These are phyloP conservation scores for Herpotrichia juniperi DNA, from an alignment of 2,329 filamentous ascomycete species.

Conservation along the genomic window DNA sequence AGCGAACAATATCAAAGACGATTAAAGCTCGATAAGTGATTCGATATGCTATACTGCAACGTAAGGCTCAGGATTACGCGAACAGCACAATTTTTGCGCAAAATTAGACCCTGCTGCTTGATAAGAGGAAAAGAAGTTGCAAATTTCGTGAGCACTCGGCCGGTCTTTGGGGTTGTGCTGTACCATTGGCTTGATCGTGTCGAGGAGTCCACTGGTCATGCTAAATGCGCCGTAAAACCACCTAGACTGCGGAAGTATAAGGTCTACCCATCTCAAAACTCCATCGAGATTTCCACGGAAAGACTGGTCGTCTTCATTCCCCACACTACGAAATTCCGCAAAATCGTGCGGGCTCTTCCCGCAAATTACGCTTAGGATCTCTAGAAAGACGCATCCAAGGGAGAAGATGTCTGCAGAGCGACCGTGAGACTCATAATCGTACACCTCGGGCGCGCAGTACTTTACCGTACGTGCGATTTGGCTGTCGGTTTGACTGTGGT, in stretches of 20 bases:
- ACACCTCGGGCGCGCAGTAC: constrained; percentile 27
- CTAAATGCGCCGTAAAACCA: too few relatives aligned
- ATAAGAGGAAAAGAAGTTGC: not conserved
- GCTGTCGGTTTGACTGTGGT: constrained; percentile 23
- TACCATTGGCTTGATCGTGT: not conserved
- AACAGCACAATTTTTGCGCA: not conserved
- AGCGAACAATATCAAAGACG: too few relatives aligned
- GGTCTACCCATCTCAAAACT: too few relatives aligned
- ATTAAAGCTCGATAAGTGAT: too few relatives aligned
- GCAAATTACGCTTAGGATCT: constrained; percentile 16
- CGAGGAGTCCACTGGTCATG: too few relatives aligned
- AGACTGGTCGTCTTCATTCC: constrained; percentile 8
- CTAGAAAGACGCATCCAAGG: constrained; percentile 21
- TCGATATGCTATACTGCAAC: not conserved
- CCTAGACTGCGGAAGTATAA: too few relatives aligned
- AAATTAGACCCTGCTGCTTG: not conserved
- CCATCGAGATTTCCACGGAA: constrained; percentile 11
- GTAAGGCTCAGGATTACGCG: not conserved
- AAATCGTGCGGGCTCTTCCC: constrained; percentile 7
- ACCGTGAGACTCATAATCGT: constrained; percentile 11
- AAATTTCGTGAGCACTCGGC: not conserved
- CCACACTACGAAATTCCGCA: constrained; percentile 4
- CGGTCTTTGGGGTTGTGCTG: not conserved
- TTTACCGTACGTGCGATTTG: constrained; percentile 18
- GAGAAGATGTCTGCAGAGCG: constrained; percentile 26